Conservation (phyloP, 1,284 basidiomycete species). For the Macrocystidia cucumis region DNA sequence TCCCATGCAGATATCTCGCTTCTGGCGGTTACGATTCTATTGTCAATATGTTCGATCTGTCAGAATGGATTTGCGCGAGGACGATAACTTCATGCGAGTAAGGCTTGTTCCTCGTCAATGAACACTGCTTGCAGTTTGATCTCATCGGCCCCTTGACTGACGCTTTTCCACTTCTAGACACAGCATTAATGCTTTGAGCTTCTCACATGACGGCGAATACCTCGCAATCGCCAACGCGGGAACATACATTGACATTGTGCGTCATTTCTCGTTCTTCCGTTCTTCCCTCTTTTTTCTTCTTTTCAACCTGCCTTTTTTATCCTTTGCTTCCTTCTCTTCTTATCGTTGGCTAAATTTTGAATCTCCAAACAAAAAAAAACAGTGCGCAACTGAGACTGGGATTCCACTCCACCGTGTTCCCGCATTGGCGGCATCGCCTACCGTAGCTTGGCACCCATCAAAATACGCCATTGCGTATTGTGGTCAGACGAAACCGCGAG, state of each 20-base stretch:
- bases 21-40: conserved; percentile 76
- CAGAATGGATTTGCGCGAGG: conserved; percentile 70
- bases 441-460: conserved; percentile 74
- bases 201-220: conserved; percentile 76
- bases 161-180: conserved; percentile 32
- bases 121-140: conserved; percentile 1
- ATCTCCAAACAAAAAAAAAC: conserved; percentile 1
- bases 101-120: conserved; percentile 18
- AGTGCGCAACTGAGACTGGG: conserved; percentile 74
- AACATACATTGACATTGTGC: conserved; percentile 69
- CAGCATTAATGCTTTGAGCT: conserved; percentile 67
- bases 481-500: conserved; percentile 57
- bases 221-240: conserved; percentile 66
- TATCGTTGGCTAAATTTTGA: not conserved
- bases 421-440: conserved; percentile 53
- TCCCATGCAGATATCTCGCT: conserved; percentile 50
- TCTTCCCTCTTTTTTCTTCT: not conserved
- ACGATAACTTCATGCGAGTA: conserved; percentile 76
- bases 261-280: conserved; percentile 10
- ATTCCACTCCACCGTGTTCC: conserved; percentile 62
- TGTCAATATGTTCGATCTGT: conserved; percentile 68
- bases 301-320: too few relatives aligned
- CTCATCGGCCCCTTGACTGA: not conserved
- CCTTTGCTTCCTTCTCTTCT: too few relatives aligned
- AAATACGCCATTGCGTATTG: conserved; percentile 73